Evolutionary conservation across 2,329 filamentous ascomycete genomes (phyloP).

Genomic region (Xylariaceae sp.): DNA sequence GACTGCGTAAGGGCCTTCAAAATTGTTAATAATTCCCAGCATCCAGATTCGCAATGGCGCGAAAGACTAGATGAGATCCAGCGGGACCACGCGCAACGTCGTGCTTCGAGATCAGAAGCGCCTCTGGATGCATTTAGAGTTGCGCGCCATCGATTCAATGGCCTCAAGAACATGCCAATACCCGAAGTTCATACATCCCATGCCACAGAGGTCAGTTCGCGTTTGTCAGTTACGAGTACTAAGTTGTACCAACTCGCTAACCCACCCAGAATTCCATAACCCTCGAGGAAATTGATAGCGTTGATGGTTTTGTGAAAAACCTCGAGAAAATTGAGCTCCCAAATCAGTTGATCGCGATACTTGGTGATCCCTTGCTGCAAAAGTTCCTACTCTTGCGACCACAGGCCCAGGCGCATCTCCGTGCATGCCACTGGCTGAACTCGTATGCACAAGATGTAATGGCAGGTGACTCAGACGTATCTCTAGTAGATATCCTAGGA

Average conservation of each 20-base stretch:
- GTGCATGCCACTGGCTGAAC: conserved; percentile 56
- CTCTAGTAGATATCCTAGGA: conserved; percentile 51
- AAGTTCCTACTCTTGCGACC: conserved; percentile 66
- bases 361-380: conserved; percentile 71
- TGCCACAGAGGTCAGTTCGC: conserved; percentile 55
- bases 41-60: conserved; percentile 73
- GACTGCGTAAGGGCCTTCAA: not conserved
- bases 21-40: conserved; percentile 40
- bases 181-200: conserved; percentile 70
- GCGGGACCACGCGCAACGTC: conserved; percentile 47
- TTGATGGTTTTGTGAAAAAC: conserved; percentile 62
- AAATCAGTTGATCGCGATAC: conserved; percentile 71
- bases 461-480: conserved; percentile 45
- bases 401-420: conserved; percentile 44
- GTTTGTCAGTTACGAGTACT: not conserved
- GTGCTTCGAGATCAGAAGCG: conserved; percentile 37
- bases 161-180: conserved; percentile 48
- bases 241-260: conserved; percentile 23
- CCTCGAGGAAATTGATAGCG: conserved; percentile 72
- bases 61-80: conserved; percentile 63
- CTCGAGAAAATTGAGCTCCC: conserved; percentile 76
- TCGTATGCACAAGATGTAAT: conserved; percentile 52
- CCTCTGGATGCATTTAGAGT: conserved; percentile 58
- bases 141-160: conserved; percentile 44
- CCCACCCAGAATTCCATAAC: conserved; percentile 52